phyloP scores from a whole-genome alignment of 208 protist genomes.

The Leishmania mexicana region DNA sequence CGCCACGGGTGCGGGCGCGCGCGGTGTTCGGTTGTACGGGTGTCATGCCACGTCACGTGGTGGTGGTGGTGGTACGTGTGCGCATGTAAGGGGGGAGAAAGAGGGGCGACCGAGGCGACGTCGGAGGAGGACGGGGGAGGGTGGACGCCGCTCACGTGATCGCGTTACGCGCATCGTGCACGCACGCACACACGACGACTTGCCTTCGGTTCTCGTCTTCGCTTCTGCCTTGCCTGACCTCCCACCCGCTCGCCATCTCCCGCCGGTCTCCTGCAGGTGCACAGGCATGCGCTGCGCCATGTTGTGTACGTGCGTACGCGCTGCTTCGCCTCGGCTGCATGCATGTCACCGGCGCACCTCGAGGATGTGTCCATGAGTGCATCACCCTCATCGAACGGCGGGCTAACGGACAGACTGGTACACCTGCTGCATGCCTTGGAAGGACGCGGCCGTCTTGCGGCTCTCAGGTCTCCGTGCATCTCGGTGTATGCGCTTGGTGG shows the following conservation, averaged over 20 bases:
- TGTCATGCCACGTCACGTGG: neutral
- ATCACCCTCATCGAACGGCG: neutral
- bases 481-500: neutral
- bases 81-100: neutral
- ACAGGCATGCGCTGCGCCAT: neutral
- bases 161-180: too few species aligned
- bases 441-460: neutral
- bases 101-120: neutral
- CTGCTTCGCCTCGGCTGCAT: neutral
- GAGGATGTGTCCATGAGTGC: neutral
- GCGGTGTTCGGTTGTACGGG: neutral
- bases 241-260: neutral
- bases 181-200: too few species aligned
- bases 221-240: neutral
- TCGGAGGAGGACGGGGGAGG: neutral
- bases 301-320: neutral
- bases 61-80: neutral
- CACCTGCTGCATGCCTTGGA: neutral
- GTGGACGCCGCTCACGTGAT: neutral
- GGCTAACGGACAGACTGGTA: neutral
- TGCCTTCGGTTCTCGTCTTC: neutral
- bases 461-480: neutral
- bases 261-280: neutral
- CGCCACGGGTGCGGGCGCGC: neutral
- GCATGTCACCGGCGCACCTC: neutral